These are phyloP conservation scores for Fusarium austroafricanum DNA, from an alignment of 2,329 filamentous ascomycete genomes.

Conservation along the genomic window DNA sequence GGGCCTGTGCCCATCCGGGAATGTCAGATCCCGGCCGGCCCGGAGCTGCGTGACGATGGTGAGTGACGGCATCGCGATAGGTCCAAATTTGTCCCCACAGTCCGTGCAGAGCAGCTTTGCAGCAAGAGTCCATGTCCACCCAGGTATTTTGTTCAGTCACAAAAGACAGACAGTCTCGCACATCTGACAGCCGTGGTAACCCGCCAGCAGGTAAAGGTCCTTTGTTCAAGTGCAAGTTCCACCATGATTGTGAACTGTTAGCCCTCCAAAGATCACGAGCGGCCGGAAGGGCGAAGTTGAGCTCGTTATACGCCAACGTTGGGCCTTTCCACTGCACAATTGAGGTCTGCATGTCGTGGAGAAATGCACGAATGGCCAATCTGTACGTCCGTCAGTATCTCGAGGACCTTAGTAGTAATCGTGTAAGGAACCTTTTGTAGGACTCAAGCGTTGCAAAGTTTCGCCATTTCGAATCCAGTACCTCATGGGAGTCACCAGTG, in stretches of 20 bases:
- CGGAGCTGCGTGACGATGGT: constrained; percentile 5
- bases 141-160: constrained; percentile 31
- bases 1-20: constrained; percentile 35
- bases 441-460: constrained; percentile 37
- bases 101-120: constrained; percentile 34
- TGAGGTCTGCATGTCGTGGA: constrained; percentile 42
- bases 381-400: constrained; percentile 31
- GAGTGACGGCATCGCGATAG: constrained; percentile 39
- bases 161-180: constrained; percentile 31
- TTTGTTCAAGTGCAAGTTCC: constrained; percentile 32
- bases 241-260: constrained; percentile 34
- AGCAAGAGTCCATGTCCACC: constrained; percentile 38
- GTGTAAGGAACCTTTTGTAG: constrained; percentile 36
- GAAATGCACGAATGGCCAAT: constrained; percentile 39
- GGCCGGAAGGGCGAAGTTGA: constrained; percentile 37
- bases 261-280: constrained; percentile 41
- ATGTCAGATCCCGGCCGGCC: constrained; percentile 13
- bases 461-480: constrained; percentile 40
- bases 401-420: background rate
- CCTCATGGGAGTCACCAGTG: constrained; percentile 27
- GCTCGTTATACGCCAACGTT: constrained; percentile 40
- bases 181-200: constrained; percentile 36
- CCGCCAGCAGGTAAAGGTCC: constrained; percentile 10
- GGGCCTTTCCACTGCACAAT: constrained; percentile 38
- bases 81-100: constrained; percentile 44